These are phyloP conservation scores for Magnusiomyces fungicola DNA, from an alignment of 1,139 yeast species.

Conservation along the genomic window DNA sequence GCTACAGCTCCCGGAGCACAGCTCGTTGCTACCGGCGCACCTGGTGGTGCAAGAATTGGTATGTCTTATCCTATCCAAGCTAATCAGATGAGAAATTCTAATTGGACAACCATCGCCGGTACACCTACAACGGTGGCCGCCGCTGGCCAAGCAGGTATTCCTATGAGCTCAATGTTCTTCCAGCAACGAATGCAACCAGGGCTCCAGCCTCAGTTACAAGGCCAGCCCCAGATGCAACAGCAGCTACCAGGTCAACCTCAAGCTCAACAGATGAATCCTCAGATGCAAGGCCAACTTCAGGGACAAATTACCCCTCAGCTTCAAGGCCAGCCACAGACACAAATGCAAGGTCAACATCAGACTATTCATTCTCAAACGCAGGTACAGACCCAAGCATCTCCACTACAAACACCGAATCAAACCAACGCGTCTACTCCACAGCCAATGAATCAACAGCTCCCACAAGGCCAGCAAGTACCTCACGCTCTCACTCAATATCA, in stretches of 20 bases:
- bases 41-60: neutral
- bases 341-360: constrained; percentile 1
- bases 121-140: neutral
- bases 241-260: constrained; percentile 1
- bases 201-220: neutral
- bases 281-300: neutral
- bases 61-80: neutral
- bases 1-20: neutral
- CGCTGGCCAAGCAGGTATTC: neutral
- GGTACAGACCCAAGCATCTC: neutral
- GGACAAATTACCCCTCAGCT: neutral
- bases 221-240: neutral
- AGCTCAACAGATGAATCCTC: neutral
- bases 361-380: too few relatives aligned
- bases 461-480: constrained; percentile 3
- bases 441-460: constrained; percentile 5
- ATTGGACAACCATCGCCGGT: neutral
- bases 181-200: neutral
- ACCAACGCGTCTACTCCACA: constrained; percentile 3
- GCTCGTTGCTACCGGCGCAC: neutral
- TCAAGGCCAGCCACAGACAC: constrained; percentile 4
- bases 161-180: neutral
- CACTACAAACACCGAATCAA: neutral
- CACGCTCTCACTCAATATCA: constrained; percentile 7
- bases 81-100: neutral